Evolutionary conservation across 169 alveolate genomes (phyloP).

Genomic region (Theileria parva): DNA sequence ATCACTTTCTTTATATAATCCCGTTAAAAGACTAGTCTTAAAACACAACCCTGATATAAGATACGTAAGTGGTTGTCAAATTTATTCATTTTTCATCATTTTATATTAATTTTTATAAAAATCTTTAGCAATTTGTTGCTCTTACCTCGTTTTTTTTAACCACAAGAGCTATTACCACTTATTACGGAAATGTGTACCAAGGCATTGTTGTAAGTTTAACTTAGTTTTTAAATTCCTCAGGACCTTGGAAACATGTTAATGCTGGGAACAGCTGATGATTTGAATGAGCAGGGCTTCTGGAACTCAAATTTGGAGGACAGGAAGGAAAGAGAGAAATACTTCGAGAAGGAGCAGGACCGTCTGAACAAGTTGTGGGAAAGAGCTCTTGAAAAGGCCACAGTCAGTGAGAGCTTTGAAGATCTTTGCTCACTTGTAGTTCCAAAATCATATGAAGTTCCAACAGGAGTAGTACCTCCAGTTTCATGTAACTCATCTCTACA

Average conservation of each 20-base stretch:
- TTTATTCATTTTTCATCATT: neutral
- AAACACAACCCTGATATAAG: constrained; percentile 85
- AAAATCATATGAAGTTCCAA: constrained; percentile 44
- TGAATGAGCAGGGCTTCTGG: constrained; percentile 82
- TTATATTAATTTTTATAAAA: no score
- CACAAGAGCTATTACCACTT: constrained; percentile 75
- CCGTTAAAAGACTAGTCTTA: constrained; percentile 64
- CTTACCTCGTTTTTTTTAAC: constrained; percentile 79
- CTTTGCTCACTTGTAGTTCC: constrained; percentile 65
- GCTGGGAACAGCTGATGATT: constrained; percentile 78
- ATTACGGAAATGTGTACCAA: constrained; percentile 76
- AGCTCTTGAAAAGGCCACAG: constrained; percentile 73
- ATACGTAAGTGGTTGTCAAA: constrained; percentile 50
- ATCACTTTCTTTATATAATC: constrained; percentile 55
- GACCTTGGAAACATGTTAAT: constrained; percentile 69
- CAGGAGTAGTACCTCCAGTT: constrained; percentile 68
- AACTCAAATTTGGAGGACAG: constrained; percentile 72
- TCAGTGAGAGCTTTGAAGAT: constrained; percentile 68
- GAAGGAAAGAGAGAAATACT: constrained; percentile 66
- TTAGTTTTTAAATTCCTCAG: neutral
- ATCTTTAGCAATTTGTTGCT: constrained; percentile 79
- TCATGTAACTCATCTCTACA: constrained; percentile 44
- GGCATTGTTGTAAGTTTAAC: constrained; percentile 68
- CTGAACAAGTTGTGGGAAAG: constrained; percentile 72
- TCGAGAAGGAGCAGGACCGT: constrained; percentile 74